A percentile compares a stretch with the other conserved stretches of the same genome.
phyloP scores from a whole-genome alignment of 2,329 filamentous ascomycete genomes.

The Nothophaeocryptopus gaeumannii region DNA sequence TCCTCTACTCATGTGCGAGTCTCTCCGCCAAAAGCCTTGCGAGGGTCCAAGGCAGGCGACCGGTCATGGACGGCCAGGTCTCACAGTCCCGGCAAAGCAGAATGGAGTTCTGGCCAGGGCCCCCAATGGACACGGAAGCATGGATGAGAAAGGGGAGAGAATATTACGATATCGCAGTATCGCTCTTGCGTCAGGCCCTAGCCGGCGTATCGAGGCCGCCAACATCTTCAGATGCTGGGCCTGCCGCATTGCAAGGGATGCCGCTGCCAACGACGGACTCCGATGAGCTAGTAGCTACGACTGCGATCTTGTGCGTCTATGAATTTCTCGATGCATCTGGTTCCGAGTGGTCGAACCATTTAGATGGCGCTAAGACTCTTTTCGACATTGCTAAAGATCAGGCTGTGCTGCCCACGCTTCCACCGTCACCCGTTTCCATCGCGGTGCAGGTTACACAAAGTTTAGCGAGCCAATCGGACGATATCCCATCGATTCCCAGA shows the following conservation, averaged over 20 bases:
- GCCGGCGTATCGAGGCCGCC: conserved; percentile 28
- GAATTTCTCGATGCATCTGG: conserved; percentile 65
- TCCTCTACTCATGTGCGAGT: conserved; percentile 57
- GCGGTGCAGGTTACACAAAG: conserved; percentile 23
- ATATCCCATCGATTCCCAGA: not conserved
- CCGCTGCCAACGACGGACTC: conserved; percentile 43
- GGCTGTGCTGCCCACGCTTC: conserved; percentile 46
- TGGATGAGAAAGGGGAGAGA: conserved; percentile 60
- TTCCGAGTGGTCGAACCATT: conserved; percentile 61
- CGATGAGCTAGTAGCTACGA: conserved; percentile 63
- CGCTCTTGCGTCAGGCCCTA: conserved; percentile 33
- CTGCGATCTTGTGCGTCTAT: conserved; percentile 65
- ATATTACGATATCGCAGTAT: conserved; percentile 54
- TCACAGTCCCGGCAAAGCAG: conserved; percentile 16
- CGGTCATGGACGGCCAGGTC: conserved; percentile 47
- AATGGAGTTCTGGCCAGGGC: conserved; percentile 50
- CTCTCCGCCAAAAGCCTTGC: conserved; percentile 61
- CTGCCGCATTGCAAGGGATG: conserved; percentile 23
- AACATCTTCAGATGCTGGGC: conserved; percentile 25
- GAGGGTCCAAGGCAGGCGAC: conserved; percentile 52
- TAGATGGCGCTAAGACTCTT: conserved; percentile 64
- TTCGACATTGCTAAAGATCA: conserved; percentile 55
- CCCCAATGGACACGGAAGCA: conserved; percentile 35
- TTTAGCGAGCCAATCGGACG: conserved; percentile 8
- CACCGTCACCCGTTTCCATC: conserved; percentile 37